Evolutionary conservation across 2,329 filamentous ascomycete genomes (phyloP).

Genomic region (Ascochyta pisi): DNA sequence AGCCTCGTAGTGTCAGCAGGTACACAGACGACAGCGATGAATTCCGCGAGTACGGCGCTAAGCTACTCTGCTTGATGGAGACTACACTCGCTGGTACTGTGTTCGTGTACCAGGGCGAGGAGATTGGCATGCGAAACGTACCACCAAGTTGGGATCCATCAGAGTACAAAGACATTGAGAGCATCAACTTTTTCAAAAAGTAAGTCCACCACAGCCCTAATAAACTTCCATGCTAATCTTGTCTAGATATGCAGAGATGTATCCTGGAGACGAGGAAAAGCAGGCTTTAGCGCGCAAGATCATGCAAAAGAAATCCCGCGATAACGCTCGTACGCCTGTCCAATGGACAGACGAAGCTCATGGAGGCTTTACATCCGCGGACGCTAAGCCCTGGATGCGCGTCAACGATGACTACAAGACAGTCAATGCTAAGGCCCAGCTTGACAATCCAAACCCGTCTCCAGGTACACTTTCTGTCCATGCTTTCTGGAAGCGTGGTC

Average conservation of each 20-base stretch:
- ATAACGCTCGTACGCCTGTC: conserved; percentile 71
- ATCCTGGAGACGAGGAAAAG: conserved; percentile 37
- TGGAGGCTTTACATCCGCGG: conserved; percentile 66
- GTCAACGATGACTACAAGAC: conserved; percentile 62
- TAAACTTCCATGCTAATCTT: conserved; percentile 1
- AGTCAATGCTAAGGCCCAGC: conserved; percentile 65
- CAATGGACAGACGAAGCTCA: conserved; percentile 66
- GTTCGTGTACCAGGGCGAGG: conserved; percentile 60
- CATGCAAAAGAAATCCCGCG: conserved; percentile 67
- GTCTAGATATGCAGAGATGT: conserved; percentile 38
- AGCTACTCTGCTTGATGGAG: conserved; percentile 57
- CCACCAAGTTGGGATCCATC: conserved; percentile 51
- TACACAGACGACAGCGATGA: conserved; percentile 58
- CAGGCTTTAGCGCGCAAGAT: conserved; percentile 40
- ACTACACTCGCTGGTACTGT: conserved; percentile 57
- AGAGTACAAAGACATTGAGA: conserved; percentile 62
- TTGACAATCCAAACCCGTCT: conserved; percentile 33
- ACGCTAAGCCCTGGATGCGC: conserved; percentile 66
- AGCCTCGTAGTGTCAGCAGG: conserved; percentile 57
- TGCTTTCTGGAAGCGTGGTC: conserved; percentile 66
- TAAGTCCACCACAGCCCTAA: conserved; percentile 13
- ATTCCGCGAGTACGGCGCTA: conserved; percentile 56
- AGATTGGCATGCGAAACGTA: conserved; percentile 60
- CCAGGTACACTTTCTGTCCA: conserved; percentile 57
- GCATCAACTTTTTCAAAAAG: conserved; percentile 62